Base-by-base conservation (phyloP, 2,329 filamentous ascomycete genomes). In the Arthrobotrys sphaeroides region DNA sequence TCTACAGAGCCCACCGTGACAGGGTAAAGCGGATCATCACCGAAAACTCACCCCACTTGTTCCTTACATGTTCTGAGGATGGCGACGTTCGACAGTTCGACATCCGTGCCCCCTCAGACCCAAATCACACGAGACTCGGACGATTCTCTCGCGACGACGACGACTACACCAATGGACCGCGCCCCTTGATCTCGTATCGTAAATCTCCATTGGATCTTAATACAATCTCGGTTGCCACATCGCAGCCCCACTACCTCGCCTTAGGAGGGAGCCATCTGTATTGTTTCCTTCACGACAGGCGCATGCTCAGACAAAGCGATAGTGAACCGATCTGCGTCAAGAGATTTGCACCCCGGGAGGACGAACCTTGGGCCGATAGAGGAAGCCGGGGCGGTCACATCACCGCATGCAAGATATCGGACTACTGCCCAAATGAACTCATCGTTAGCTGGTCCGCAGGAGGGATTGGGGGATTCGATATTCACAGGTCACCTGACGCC, bases 1-100 rank as follows among this genome's bases (percentile, higher is more conserved):
- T 90, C 5, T 91, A 90, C 80, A 84, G 85, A 67, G 89, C 87
- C 72, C 89, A 91, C 80, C 85, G 85, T 5, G 88, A 90, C 79
- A 85, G 89, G 9, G 89, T 89, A 28, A 91, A 91, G 82, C 84
- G 89, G 33, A 90, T 91, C 53, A 88, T 91, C 33, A 91, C 89
- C 0, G 89, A 91, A 79, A 88, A 87, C 4, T 90, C 88, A 2
- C 89, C 89, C 0, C 84, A 88, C 80, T 84, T 90, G n/a, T 91
- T 91, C 79, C 81, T 91, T 65, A 91, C 88, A 0, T 91, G 89
- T 80, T 90, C 88, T 0, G 89, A 91, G 79, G 89, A 91, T 81
- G 89, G 89, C 24, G 89, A 90, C 77, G 88, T 91, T 28, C 84
- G 89, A 51, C 89, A 91, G 78, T 91, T 89, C 87, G 89, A 91